These are phyloP conservation scores for Moricandia arvensis DNA, from an alignment of 345 rosid genomes.

Conservation along the genomic window DNA sequence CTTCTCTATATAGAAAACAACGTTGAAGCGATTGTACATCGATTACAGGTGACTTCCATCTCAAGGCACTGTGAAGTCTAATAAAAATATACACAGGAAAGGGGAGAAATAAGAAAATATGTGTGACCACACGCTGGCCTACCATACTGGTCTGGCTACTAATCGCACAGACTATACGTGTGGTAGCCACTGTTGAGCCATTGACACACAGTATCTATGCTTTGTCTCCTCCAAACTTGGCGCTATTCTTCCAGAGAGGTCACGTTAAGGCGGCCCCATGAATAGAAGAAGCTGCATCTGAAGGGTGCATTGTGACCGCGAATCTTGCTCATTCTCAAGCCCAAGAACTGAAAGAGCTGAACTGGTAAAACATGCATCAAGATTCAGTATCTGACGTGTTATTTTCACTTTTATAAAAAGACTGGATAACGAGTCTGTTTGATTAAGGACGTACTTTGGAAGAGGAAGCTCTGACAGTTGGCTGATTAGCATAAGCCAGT, in stretches of 20 bases:
- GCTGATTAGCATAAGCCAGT: slow-evolving; percentile 68
- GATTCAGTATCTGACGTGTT: slow-evolving; percentile 6
- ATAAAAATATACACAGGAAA: slow-evolving; percentile 5
- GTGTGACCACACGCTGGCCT: slow-evolving; percentile 23
- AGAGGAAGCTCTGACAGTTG: slow-evolving; percentile 64
- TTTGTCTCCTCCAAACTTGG: slow-evolving; percentile 18
- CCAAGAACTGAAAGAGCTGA: slow-evolving; percentile 72
- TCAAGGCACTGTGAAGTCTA: slow-evolving; percentile 11
- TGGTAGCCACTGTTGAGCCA: slow-evolving; percentile 25
- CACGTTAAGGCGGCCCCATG: slow-evolving; percentile 57
- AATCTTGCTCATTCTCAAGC: slow-evolving; percentile 49
- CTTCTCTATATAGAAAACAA: slow-evolving; percentile 22
- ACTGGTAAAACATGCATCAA: slow-evolving; percentile 46
- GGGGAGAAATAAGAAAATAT: slow-evolving; percentile 1
- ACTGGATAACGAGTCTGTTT: slow-evolving; percentile 2
- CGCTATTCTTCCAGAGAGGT: slow-evolving; percentile 14
- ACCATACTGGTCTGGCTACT: slow-evolving; percentile 25
- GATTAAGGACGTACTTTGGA: slow-evolving; percentile 53
- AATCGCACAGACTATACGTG: slow-evolving; percentile 18
- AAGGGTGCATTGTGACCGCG: slow-evolving; percentile 53
- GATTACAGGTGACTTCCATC: slow-evolving; percentile 16
- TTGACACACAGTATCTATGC: slow-evolving; percentile 19
- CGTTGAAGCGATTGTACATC: slow-evolving; percentile 16
- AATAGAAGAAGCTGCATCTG: slow-evolving; percentile 59
- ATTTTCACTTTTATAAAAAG: background rate